Evolutionary conservation across 306 rosid genomes (phyloP), one percentile per base, ranked within the genome.

Genomic region (Geum urbanum): DNA sequence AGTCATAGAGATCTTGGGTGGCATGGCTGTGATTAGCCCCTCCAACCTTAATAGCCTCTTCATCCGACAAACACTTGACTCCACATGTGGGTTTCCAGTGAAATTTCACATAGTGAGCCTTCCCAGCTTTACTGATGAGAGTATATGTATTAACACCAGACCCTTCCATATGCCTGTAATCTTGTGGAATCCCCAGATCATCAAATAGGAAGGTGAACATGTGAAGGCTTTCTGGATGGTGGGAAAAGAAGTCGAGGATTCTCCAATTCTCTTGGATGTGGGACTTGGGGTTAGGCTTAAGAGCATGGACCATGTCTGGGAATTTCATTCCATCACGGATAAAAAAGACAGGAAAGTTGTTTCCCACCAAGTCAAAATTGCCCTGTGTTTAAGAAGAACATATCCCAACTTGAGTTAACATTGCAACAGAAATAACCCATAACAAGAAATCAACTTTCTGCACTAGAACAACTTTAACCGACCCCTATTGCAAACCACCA

Each of bases 1-100:
- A 92, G 61, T 92, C 96, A 64, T 85, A 84, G 54, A 92, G 96
- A 79, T 92, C 98, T 76, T 90, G 80, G 50, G 98, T 92, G 48
- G 96, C 98, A 75, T 92, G 98, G 80, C 98, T 92, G 81, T 92
- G 98, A 84, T 90, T 92, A 50, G 91, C 20, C 79, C 98, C 96
- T 73, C 98, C 98, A 68, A 92, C 91, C 67, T 63, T 82, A 67
- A 90, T 67, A 76, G 96, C 96, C 74, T 92, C 96, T 0, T 86
- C 96, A 70, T 92, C 98, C 83, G 90, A 79, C 52, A 92, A 83
- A 74, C 73, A 80, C 83, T 92, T 92, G 12, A 92, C 82, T 49
- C 98, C 98, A 72, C 90, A 86, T 4, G 85, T 79, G 58, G 98
- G 89, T 76, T 54, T 88, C 98, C 98, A 92, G 79, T 92, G 98